Evolutionary conservation across 768 basidiomycete genomes (phyloP).

Genomic region (Russula abietina): DNA sequence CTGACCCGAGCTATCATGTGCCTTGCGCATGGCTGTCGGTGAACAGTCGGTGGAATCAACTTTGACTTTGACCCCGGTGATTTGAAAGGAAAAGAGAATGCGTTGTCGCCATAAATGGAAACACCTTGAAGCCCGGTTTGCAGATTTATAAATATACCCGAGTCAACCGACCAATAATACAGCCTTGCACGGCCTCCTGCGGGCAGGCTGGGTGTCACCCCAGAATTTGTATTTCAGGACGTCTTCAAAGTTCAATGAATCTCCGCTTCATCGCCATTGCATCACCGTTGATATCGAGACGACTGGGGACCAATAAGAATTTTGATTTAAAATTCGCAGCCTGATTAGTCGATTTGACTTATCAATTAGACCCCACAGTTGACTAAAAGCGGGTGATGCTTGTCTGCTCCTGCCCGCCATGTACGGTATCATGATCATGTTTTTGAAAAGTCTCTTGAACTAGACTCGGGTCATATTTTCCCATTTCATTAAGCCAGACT

Average conservation of each 20-base stretch:
- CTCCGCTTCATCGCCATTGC: neutral
- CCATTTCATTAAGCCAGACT: too few species aligned
- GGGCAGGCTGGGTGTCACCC: neutral
- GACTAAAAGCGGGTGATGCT: too few species aligned
- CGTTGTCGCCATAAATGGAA: neutral
- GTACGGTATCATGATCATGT: too few species aligned
- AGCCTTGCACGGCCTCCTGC: neutral
- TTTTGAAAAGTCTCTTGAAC: too few species aligned
- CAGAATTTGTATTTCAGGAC: neutral
- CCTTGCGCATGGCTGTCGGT: too few species aligned
- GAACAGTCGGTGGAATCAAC: neutral
- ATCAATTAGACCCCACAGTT: too few species aligned
- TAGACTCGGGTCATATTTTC: too few species aligned
- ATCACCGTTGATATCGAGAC: too few species aligned
- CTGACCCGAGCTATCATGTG: neutral
- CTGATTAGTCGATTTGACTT: too few species aligned
- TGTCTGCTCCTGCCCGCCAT: too few species aligned
- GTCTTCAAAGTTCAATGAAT: neutral
- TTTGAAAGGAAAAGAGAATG: neutral
- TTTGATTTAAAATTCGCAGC: too few species aligned
- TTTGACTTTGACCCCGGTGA: neutral
- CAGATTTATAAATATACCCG: neutral
- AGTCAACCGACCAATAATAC: neutral
- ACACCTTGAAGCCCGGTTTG: neutral
- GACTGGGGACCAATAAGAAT: too few species aligned